A percentile compares a stretch with the other conserved stretches of the same genome.
phyloP scores from a whole-genome alignment of 306 rosid species.

The Datisca glomerata region DNA sequence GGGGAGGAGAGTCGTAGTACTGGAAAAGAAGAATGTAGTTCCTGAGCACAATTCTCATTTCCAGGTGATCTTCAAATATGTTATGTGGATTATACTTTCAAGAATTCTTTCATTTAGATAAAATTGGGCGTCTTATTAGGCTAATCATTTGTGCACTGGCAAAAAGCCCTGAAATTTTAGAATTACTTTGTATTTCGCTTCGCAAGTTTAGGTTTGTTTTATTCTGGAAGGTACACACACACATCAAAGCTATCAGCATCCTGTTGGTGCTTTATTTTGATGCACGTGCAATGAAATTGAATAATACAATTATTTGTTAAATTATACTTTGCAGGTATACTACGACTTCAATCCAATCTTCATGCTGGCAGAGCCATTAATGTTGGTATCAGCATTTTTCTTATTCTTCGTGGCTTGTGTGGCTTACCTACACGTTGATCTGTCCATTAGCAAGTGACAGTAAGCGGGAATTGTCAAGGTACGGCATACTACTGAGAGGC shows the following conservation, averaged over 20 bases:
- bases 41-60: conserved; percentile 81
- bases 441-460: conserved; percentile 63
- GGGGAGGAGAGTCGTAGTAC: conserved; percentile 86
- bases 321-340: conserved; percentile 47
- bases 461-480: conserved; percentile 25
- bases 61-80: conserved; percentile 63
- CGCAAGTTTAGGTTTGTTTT: too few relatives aligned
- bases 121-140: too few relatives aligned
- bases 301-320: too few relatives aligned
- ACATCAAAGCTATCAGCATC: too few relatives aligned
- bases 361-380: conserved; percentile 94
- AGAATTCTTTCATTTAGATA: too few relatives aligned
- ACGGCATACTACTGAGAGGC: not conserved
- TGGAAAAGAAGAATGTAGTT: conserved; percentile 75
- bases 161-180: too few relatives aligned
- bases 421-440: conserved; percentile 72
- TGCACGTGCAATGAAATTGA: too few relatives aligned
- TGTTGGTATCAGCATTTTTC: conserved; percentile 73
- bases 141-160: too few relatives aligned
- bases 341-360: conserved; percentile 76
- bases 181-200: too few relatives aligned
- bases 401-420: conserved; percentile 55
- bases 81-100: too few relatives aligned
- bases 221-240: too few relatives aligned
- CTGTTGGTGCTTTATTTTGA: too few relatives aligned